These are phyloP conservation scores for Pachysolen tannophilus DNA, from an alignment of 805 yeast species.

Conservation along the genomic window DNA sequence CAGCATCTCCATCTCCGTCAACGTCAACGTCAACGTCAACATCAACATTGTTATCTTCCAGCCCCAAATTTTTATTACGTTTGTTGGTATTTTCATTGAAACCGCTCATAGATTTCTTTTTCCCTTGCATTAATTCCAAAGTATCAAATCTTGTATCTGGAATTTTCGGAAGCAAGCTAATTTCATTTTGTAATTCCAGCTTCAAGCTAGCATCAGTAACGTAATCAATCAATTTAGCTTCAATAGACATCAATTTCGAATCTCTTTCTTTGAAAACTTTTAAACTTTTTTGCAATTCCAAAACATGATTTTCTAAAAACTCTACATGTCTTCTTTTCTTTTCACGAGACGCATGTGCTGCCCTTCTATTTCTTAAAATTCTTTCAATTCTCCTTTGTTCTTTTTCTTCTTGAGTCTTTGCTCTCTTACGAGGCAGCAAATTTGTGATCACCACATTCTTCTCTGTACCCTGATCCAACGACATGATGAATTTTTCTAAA, in stretches of 20 bases:
- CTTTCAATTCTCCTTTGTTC: slow-evolving; percentile 94
- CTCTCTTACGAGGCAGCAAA: slow-evolving; percentile 94
- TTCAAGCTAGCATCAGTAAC: too few species aligned
- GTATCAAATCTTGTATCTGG: slow-evolving; percentile 14
- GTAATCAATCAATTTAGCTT: slow-evolving; percentile 12
- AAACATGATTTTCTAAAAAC: slow-evolving; percentile 59
- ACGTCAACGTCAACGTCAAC: not conserved
- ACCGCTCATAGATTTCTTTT: slow-evolving; percentile 8
- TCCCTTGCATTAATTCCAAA: slow-evolving; percentile 14
- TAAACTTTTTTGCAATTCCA: slow-evolving; percentile 26
- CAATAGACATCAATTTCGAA: slow-evolving; percentile 8
- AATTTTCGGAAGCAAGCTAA: slow-evolving; percentile 1
- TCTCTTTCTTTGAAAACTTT: slow-evolving; percentile 12
- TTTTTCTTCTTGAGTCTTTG: slow-evolving; percentile 93
- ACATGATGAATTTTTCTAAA: too few species aligned
- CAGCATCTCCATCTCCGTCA: slow-evolving; percentile 17
- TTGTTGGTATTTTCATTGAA: slow-evolving; percentile 9
- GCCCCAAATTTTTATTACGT: slow-evolving; percentile 6
- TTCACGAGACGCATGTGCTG: slow-evolving; percentile 96
- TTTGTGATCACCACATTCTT: too few species aligned
- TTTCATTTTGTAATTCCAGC: slow-evolving; percentile 12
- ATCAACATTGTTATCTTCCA: not conserved
- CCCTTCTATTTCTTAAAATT: slow-evolving; percentile 86
- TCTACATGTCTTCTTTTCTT: slow-evolving; percentile 92
- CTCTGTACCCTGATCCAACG: too few species aligned